Evolutionary conservation across 2,329 filamentous ascomycete genomes (phyloP), one percentile per base, ranked within the genome.

Genomic region (Penicillium sp.): DNA sequence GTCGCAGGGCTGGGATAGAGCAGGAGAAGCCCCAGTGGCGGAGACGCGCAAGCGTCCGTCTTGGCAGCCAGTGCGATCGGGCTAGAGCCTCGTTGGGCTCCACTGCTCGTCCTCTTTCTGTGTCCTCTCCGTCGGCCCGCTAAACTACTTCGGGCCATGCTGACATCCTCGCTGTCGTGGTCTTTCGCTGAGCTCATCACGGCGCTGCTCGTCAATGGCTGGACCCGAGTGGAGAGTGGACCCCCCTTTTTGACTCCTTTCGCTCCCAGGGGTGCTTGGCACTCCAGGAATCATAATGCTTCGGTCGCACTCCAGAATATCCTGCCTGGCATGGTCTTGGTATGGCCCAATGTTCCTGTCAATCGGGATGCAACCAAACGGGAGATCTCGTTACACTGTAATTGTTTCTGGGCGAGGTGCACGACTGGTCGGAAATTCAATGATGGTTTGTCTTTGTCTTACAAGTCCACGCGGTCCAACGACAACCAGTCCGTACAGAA

Each of bases 11-110:
- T 44, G 55, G 44, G 47, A 60, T 54, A 56, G 65, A 38, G 56
- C 50, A 44, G 54, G 9, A 35, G 54, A 37, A 33, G 54, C 54
- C 47, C 47, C 42, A 53, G 63, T 62, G 64, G 64, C 64, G 74
- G 73, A 76, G 74, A 76, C 75, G 74, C 75, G 75, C 75, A 77
- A 77, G 74, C 74, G 68, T 73, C 71, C 73, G 71, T 73, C 75
- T 76, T 77, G 75, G 74, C 74, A 69, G 56, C 59, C 64, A 38
- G 62, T 65, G 63, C 65, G 72, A 75, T 74, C 68, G 68, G 72
- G 68, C 70, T 68, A 74, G 71, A 69, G 68, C 65, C 61, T 61
- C 66, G 58, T 53, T 38, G 9, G 15, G 58, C 45, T 56, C 72
- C 70, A 72, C 59, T 8, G 8, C n/a, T 49, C 13, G 19, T 37